Percentiles rank a stretch among this genome's conserved stretches.
Conservation (phyloP, 2,329 filamentous ascomycete species). For the Sporothrix brunneoviolacea region DNA sequence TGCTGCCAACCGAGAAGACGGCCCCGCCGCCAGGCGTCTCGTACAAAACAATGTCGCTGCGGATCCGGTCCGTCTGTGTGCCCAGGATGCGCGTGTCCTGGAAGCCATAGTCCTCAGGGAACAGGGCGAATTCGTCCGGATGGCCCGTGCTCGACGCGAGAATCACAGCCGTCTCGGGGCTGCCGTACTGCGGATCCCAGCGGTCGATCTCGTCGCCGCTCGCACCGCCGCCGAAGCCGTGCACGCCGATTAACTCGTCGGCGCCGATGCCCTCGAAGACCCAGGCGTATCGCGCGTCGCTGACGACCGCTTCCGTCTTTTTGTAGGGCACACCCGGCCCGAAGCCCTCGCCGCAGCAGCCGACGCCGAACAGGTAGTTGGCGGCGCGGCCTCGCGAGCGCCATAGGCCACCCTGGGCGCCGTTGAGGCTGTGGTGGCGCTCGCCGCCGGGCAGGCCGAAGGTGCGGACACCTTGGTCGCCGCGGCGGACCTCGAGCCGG, state of each 20-base stretch:
- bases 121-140: conserved; percentile 20
- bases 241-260: conserved; percentile 18
- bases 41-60: conserved; percentile 22
- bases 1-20: conserved; percentile 21
- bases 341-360: conserved; percentile 25
- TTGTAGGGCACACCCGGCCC: conserved; percentile 22
- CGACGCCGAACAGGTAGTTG: conserved; percentile 28
- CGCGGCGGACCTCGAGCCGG: conserved; percentile 29
- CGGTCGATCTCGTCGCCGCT: conserved; percentile 32
- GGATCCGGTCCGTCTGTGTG: conserved; percentile 19
- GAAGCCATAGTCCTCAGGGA: conserved; percentile 20
- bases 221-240: conserved; percentile 26
- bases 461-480: conserved; percentile 27
- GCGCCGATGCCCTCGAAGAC: conserved; percentile 13
- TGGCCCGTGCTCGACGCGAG: conserved; percentile 23
- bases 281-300: conserved; percentile 12
- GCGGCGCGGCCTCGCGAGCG: conserved; percentile 25
- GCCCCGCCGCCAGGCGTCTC: conserved; percentile 19
- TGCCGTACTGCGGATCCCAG: conserved; percentile 25
- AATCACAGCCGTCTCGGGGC: conserved; percentile 24
- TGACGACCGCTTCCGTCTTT: conserved; percentile 6
- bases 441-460: conserved; percentile 26
- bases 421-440: conserved; percentile 23
- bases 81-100: conserved; percentile 20
- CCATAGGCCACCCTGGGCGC: conserved; percentile 28